Base-by-base conservation (phyloP, 1,139 yeast species). In the Spathaspora sp. region DNA sequence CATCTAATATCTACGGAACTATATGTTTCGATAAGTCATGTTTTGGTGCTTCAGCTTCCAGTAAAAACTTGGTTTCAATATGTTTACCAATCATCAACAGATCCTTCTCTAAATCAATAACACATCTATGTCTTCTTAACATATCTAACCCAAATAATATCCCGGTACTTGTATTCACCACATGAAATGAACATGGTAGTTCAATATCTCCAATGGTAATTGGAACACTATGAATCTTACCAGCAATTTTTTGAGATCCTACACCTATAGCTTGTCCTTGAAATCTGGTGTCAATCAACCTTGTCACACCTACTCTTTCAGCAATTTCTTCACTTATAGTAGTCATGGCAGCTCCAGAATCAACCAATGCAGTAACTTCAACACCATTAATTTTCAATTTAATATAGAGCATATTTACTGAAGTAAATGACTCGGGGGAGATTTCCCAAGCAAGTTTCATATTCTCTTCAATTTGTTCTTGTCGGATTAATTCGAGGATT, bases 321-420 rank as follows among this genome's bases (percentile, higher is more conserved):
- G 96, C 97, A 54, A 93, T 73, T 39, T 72, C 68, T 1, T 96
- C 87, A 17, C 90, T 82, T n/a, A 75, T 86, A 43, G 91, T 85
- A 0, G 99, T 90, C 38, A 82, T 75, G 63, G 90, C 97, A 0
- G 99, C 99, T 2, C 99, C 99, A 0, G 97, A 83, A 62, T 93
- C 99, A 9, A 93, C 96, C 70, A 93, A 89, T 0, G 98, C 98
- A 62, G 89, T 89, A 7, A 90, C 87, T 20, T 84, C 81, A 43
- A 78, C 76, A 0, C 95, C 93, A 58, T 91, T 90, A 23, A 93
- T 86, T 51, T 81, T 82, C 44, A 90, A 76, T 47, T 84, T 76
- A 16, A 93, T 82, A 66, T 84, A 91, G 44, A 93, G 74, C 97
- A 95, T 90, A 38, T 81, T 80, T 3, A 93, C 95, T 1, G 78